phyloP scores from a whole-genome alignment of 345 rosid species.

The Pelargonium nanum region DNA sequence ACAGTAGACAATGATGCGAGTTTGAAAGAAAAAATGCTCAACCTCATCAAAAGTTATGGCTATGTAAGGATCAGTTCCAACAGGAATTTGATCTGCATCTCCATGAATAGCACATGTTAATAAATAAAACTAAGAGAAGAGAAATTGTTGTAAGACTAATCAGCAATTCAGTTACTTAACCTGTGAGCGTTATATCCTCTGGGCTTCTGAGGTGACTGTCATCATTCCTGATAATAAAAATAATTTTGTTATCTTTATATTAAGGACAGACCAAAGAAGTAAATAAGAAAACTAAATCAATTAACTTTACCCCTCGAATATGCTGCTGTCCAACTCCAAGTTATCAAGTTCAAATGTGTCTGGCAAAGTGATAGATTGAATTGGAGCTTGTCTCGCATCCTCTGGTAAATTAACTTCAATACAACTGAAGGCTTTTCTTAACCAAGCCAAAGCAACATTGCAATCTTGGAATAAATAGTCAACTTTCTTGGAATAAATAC shows the following conservation, averaged over 20 bases:
- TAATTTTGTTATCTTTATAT: neutral
- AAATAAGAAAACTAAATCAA: neutral
- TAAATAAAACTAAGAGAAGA: neutral
- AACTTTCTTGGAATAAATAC: conserved; percentile 81
- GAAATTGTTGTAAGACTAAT: neutral
- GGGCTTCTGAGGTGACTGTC: conserved; percentile 41
- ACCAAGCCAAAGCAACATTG: conserved; percentile 25
- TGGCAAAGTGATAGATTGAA: conserved; percentile 65
- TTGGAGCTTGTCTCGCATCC: conserved; percentile 54
- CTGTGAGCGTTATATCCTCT: conserved; percentile 73
- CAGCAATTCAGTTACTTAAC: conserved; percentile 11
- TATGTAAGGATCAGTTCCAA: conserved; percentile 45
- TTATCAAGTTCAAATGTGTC: conserved; percentile 57
- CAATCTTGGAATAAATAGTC: conserved; percentile 77
- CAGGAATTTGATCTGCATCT: conserved; percentile 62
- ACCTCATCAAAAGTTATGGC: conserved; percentile 69
- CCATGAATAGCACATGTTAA: neutral
- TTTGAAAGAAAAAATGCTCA: neutral
- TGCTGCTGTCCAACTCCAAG: conserved; percentile 26
- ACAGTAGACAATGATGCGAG: neutral
- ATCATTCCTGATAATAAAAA: conserved; percentile 24
- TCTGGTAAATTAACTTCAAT: conserved; percentile 55
- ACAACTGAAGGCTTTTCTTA: conserved; percentile 44
- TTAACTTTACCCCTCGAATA: conserved; percentile 26
- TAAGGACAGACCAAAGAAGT: neutral